Evolutionary conservation across 176 grass and related monocot species (phyloP), one percentile per base, ranked within the genome.

Genomic region (Chrysopogon serrulatus): DNA sequence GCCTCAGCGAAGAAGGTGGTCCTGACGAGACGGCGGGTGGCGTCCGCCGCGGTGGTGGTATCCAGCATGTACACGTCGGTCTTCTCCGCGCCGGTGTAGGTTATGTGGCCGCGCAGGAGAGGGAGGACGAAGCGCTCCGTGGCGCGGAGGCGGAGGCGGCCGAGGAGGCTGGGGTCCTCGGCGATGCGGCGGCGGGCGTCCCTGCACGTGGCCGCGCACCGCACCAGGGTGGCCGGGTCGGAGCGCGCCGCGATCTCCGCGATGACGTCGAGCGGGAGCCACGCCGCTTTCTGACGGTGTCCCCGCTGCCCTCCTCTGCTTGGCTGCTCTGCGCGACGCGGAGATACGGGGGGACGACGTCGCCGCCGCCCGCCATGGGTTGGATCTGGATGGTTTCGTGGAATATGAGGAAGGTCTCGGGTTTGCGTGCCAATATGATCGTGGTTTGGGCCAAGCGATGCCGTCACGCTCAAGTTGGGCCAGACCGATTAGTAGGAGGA

Each of bases 191-290:
- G 15, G 80, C 68, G 67, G 51, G 28, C 24, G 34, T 71, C 66
- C 9, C 35, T 5, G 24, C 66, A 82, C 18, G 66, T 42, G 2
- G 79, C 66, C 26, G 67, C 79, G 79, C 54, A 82, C 12, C 80
- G 79, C 10, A 82, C 21, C 10, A 82, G 26, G 5, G 51, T 59
- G 49, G 17, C 26, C 13, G 67, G 49, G 67, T 82, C 79, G 35
- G 67, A 30, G 12, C 79, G 35, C 37, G 26, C 49, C 5, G 68
- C 66, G 79, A 82, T 82, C 5, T 42, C 66, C 10, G n/a, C 2
- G 5, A 82, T 13, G 26, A 82, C 3, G 67, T 82, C 79, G 11
- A 72, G 24, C 36, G 79, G 79, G 49, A 82, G 79, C 23, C n/a
- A 61, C 34, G 74, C 7, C 34, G 17, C 18, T 7, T 7, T 27